Conservation (phyloP, 2,329 filamentous ascomycete genomes). For the Fusarium odoratissimum region DNA sequence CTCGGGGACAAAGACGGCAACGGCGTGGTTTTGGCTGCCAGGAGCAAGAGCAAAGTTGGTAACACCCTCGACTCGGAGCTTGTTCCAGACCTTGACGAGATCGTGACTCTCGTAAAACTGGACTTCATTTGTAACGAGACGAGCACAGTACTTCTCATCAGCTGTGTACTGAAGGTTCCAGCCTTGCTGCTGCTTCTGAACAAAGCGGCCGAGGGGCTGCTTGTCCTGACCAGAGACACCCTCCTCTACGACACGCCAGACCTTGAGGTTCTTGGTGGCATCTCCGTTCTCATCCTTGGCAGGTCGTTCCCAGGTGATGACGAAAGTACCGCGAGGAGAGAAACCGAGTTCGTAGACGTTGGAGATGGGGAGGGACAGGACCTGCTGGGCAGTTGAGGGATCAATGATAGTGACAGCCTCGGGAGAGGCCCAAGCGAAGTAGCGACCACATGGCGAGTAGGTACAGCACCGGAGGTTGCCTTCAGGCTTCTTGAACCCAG, state of each 20-base stretch:
- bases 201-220: conserved; percentile 85
- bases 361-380: conserved; percentile 79
- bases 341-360: conserved; percentile 96
- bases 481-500: conserved; percentile 88
- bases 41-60: conserved; percentile 90
- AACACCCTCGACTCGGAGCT: conserved; percentile 91
- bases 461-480: conserved; percentile 94
- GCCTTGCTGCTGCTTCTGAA: conserved; percentile 93
- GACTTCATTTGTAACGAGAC: conserved; percentile 95
- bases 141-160: conserved; percentile 93
- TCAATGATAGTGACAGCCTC: conserved; percentile 90
- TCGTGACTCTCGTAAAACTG: conserved; percentile 95
- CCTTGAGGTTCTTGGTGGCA: conserved; percentile 95
- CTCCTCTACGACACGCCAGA: conserved; percentile 88
- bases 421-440: conserved; percentile 93
- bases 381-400: conserved; percentile 77
- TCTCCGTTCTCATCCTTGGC: conserved; percentile 93
- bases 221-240: conserved; percentile 71
- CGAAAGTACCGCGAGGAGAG: conserved; percentile 89
- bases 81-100: conserved; percentile 91
- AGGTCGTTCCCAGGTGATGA: conserved; percentile 97
- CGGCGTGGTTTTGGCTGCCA: conserved; percentile 83
- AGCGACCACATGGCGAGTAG: conserved; percentile 96
- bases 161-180: conserved; percentile 98
- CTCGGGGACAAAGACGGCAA: conserved; percentile 95